Conservation (phyloP, 1,139 yeast genomes). For the Taiozyma onychis region DNA sequence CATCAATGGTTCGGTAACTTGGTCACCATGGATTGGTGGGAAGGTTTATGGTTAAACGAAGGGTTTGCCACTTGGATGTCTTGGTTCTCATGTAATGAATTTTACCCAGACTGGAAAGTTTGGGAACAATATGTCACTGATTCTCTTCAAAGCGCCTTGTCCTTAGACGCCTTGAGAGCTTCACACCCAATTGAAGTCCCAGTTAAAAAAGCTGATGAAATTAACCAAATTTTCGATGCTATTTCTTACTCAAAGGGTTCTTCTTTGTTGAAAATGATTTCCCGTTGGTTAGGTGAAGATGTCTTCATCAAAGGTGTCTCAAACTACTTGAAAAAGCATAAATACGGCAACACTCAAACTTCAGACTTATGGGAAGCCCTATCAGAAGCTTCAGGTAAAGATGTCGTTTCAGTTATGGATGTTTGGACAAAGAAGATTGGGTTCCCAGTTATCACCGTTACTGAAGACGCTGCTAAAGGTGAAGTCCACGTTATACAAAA, state of each 20-base stretch:
- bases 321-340: slow-evolving; percentile 56
- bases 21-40: slow-evolving; percentile 88
- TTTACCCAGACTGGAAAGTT: slow-evolving; percentile 70
- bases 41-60: slow-evolving; percentile 77
- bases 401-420: slow-evolving; percentile 67
- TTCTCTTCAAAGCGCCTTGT: slow-evolving; percentile 57
- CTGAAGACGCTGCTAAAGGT: slow-evolving; percentile 36
- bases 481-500: slow-evolving; percentile 56
- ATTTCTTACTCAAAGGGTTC: slow-evolving; percentile 76
- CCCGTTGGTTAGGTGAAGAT: slow-evolving; percentile 63
- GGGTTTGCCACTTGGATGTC: slow-evolving; percentile 85
- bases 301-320: slow-evolving; percentile 67
- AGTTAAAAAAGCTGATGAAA: slow-evolving; percentile 65
- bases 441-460: slow-evolving; percentile 70
- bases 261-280: slow-evolving; percentile 66
- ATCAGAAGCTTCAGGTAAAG: slow-evolving; percentile 67
- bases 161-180: slow-evolving; percentile 62
- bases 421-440: slow-evolving; percentile 83
- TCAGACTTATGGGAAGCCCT: slow-evolving; percentile 77
- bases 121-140: slow-evolving; percentile 60
- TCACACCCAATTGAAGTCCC: slow-evolving; percentile 81
- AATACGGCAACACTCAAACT: slow-evolving; percentile 73
- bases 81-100: slow-evolving; percentile 57
- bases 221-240: slow-evolving; percentile 74
- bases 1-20: slow-evolving; percentile 84